phyloP scores from a whole-genome alignment of 108 stramenopile species.

The Nitzschia putrida region DNA sequence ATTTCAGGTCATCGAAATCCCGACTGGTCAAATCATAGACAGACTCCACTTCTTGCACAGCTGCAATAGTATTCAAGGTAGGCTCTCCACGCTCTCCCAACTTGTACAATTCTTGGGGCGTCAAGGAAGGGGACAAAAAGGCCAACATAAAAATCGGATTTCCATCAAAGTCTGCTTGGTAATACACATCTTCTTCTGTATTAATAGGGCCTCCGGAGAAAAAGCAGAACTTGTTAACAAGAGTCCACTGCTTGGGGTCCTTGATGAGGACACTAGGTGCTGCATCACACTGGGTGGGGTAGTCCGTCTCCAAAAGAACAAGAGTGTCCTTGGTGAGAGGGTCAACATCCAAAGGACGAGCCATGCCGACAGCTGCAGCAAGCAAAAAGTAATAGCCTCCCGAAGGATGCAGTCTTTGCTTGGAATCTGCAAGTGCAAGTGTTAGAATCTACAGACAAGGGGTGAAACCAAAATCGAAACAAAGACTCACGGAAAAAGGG shows the following conservation, averaged over 20 bases:
- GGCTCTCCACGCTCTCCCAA: conserved; percentile 40
- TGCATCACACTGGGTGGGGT: conserved; percentile 72
- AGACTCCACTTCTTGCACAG: conserved; percentile 77
- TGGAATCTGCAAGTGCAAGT: conserved; percentile 51
- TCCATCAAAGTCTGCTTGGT: conserved; percentile 83
- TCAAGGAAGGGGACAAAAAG: conserved; percentile 77
- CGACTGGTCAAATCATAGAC: conserved; percentile 81
- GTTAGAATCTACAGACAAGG: background rate
- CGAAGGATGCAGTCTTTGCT: conserved; percentile 72
- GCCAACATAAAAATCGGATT: conserved; percentile 86
- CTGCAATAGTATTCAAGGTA: conserved; percentile 58
- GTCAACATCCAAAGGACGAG: conserved; percentile 82
- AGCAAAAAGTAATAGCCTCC: conserved; percentile 87
- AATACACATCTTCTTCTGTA: conserved; percentile 87
- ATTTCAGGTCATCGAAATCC: conserved; percentile 85
- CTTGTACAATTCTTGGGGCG: conserved; percentile 79
- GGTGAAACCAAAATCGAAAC: background rate
- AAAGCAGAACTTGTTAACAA: conserved; percentile 89
- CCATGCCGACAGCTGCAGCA: conserved; percentile 80
- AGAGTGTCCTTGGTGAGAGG: conserved; percentile 79
- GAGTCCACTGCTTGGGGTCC: conserved; percentile 77
- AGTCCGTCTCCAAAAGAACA: conserved; percentile 84
- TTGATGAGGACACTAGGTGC: conserved; percentile 64
- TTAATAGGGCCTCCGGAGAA: conserved; percentile 90
- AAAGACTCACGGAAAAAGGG: conserved; percentile 63